These are phyloP conservation scores for Cyberlindnera meyerae DNA, from an alignment of 805 yeast species.

Conservation along the genomic window DNA sequence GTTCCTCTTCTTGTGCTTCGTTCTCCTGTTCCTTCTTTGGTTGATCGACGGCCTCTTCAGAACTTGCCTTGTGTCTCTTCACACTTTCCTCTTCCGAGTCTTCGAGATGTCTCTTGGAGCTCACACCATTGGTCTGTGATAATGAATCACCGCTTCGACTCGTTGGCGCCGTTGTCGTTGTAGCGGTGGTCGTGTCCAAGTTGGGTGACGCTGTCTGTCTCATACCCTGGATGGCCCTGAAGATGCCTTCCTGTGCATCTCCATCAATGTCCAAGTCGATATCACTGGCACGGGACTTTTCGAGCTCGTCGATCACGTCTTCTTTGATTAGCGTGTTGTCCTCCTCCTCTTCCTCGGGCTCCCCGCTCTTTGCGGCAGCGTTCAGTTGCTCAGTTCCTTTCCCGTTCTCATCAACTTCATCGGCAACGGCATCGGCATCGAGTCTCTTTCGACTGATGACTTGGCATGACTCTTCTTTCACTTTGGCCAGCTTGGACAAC, in stretches of 20 bases:
- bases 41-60: conserved; percentile 10
- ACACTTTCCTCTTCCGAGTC: conserved; percentile 6
- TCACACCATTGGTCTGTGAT: no score
- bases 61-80: conserved; percentile 16
- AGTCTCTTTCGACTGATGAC: conserved; percentile 4
- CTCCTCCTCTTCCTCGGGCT: conserved; percentile 15
- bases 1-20: conserved; percentile 13
- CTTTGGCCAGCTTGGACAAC: conserved; percentile 37
- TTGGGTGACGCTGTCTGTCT: conserved; percentile 13
- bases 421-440: conserved; percentile 12
- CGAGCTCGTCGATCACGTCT: conserved; percentile 20
- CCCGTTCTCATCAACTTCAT: no score
- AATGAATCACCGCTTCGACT: background rate
- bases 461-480: conserved; percentile 1
- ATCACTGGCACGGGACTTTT: conserved; percentile 20
- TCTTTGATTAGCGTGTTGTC: conserved; percentile 22
- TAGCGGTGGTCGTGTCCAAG: background rate
- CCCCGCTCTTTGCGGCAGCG: no score
- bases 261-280: conserved; percentile 19
- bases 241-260: conserved; percentile 19
- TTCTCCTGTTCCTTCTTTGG: conserved; percentile 9
- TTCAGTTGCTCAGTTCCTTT: no score
- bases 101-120: conserved; percentile 12
- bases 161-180: conserved; percentile 1
- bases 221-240: conserved; percentile 18